These are phyloP conservation scores for Dipteronia sinensis DNA, from an alignment of 345 rosid species.

Conservation along the genomic window DNA sequence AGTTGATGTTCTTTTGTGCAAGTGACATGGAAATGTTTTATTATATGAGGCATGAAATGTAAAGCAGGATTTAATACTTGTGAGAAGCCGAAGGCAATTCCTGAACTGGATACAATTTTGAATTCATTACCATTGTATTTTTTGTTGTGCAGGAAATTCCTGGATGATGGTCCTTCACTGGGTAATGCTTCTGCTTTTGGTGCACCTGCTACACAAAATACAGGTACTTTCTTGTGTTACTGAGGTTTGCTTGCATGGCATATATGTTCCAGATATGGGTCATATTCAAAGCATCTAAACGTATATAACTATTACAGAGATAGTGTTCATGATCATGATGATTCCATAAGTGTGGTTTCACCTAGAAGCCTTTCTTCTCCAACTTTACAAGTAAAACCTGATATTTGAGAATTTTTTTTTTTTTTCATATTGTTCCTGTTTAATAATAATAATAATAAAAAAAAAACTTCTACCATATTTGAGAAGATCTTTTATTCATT, in stretches of 20 bases:
- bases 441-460: too few relatives aligned
- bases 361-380: not conserved
- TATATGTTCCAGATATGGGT: not conserved
- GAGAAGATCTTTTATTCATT: not conserved
- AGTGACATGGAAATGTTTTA: not conserved
- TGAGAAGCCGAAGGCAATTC: not conserved
- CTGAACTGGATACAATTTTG: constrained; percentile 3
- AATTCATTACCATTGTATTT: constrained; percentile 16
- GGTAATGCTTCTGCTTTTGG: constrained; percentile 31
- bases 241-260: not conserved
- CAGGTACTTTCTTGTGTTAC: constrained; percentile 37
- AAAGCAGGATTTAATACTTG: constrained; percentile 12
- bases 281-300: not conserved
- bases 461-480: not conserved
- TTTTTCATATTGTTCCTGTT: not conserved
- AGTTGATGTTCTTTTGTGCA: not conserved
- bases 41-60: not conserved
- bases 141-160: constrained; percentile 53
- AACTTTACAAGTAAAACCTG: not conserved
- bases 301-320: not conserved
- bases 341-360: not conserved
- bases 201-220: constrained; percentile 32
- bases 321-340: not conserved
- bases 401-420: not conserved
- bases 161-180: constrained; percentile 43